Evolutionary conservation across 192 early-diverging fungal species (phyloP).

Genomic region (Lunasporangiospora selenospora): DNA sequence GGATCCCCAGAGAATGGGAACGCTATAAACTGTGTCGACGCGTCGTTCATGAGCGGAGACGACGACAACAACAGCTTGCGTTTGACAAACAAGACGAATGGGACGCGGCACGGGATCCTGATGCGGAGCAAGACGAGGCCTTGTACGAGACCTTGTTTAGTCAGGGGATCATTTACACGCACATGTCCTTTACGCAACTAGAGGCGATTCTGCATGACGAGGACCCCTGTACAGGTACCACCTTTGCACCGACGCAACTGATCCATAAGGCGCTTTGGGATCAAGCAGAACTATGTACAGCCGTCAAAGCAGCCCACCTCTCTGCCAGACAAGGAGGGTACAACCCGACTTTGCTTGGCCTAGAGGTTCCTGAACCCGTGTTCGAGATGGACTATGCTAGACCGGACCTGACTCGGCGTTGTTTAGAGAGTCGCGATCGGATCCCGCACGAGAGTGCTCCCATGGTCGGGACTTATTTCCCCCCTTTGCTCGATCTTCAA

Average conservation of each 20-base stretch:
- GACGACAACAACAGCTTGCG: neutral
- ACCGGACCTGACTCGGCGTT: conserved; percentile 7
- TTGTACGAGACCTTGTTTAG: conserved; percentile 46
- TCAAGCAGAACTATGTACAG: conserved; percentile 53
- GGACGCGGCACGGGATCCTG: too few relatives aligned
- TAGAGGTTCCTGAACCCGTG: conserved; percentile 42
- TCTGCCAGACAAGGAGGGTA: too few relatives aligned
- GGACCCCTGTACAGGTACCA: conserved; percentile 37
- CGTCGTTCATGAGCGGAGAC: conserved; percentile 31
- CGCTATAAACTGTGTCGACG: conserved; percentile 53
- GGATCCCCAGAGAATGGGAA: conserved; percentile 65
- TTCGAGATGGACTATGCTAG: conserved; percentile 25
- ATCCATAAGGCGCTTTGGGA: conserved; percentile 61
- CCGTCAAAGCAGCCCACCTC: conserved; percentile 52
- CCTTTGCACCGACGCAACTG: conserved; percentile 41
- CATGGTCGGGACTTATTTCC: conserved; percentile 16
- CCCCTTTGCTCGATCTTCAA: conserved; percentile 15
- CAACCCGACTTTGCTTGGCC: too few relatives aligned
- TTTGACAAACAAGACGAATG: neutral
- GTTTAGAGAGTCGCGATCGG: conserved; percentile 8
- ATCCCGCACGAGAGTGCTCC: conserved; percentile 23
- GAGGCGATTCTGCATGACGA: conserved; percentile 47
- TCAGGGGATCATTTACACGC: conserved; percentile 55
- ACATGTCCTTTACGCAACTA: conserved; percentile 62
- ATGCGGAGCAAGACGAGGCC: conserved; percentile 11